phyloP scores from a whole-genome alignment of 495 filamentous ascomycete species.

The Penicillium malachiteum region DNA sequence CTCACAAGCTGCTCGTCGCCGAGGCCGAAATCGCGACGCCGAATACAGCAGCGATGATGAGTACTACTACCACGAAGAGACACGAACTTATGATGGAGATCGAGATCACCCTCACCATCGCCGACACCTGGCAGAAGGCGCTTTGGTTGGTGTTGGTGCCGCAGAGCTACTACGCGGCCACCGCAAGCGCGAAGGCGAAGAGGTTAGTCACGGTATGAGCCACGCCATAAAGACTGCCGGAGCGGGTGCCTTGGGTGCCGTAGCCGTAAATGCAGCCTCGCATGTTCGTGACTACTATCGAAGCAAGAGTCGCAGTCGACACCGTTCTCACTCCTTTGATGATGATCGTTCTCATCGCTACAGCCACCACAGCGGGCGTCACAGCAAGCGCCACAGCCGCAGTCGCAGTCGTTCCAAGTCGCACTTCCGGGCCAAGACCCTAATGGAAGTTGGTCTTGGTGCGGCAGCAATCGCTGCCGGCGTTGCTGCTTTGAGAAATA shows the following conservation, averaged over 20 bases:
- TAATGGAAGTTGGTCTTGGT: constrained; percentile 73
- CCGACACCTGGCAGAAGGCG: constrained; percentile 84
- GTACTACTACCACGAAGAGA: constrained; percentile 57
- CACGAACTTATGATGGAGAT: constrained; percentile 53
- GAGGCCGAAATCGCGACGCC: constrained; percentile 34
- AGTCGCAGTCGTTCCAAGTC: constrained; percentile 57
- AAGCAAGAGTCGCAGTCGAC: constrained; percentile 58
- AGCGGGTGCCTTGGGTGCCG: constrained; percentile 76
- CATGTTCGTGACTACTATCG: constrained; percentile 71
- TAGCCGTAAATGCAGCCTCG: constrained; percentile 76
- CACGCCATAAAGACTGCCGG: constrained; percentile 74
- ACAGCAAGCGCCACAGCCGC: constrained; percentile 33
- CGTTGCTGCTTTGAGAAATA: constrained; percentile 68
- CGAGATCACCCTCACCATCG: constrained; percentile 62
- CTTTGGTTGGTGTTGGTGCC: constrained; percentile 73
- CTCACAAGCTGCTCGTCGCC: constrained; percentile 49
- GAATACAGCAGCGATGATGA: constrained; percentile 65
- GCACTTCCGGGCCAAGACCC: constrained; percentile 54
- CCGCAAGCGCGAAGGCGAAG: constrained; percentile 56
- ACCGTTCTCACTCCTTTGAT: constrained; percentile 48
- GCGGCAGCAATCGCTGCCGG: constrained; percentile 81
- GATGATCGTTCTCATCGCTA: constrained; percentile 46
- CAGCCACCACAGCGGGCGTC: constrained; percentile 29
- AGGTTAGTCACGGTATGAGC: constrained; percentile 56
- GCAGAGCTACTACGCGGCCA: constrained; percentile 73